These are phyloP conservation scores for Colletotrichum lentis DNA, from an alignment of 2,329 filamentous ascomycete species.

Conservation along the genomic window DNA sequence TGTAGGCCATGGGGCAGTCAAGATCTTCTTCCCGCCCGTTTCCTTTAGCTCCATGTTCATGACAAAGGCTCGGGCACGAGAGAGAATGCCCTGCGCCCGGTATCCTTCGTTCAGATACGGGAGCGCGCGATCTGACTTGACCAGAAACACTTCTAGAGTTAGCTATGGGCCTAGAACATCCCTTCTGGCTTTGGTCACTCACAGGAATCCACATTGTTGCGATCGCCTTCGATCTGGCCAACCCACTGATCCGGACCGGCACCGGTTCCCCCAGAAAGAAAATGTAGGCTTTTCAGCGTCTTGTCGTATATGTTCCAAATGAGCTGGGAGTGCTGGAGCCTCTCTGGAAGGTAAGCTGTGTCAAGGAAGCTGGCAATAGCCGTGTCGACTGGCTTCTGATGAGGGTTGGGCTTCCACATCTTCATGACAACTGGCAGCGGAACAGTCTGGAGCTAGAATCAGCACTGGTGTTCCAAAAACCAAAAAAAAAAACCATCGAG, in stretches of 20 bases:
- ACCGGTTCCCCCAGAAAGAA: slow-evolving; percentile 54
- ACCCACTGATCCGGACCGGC: slow-evolving; percentile 59
- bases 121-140: slow-evolving; percentile 54
- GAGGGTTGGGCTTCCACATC: slow-evolving; percentile 11
- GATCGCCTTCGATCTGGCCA: slow-evolving; percentile 52
- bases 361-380: slow-evolving; percentile 59
- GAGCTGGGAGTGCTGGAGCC: slow-evolving; percentile 52
- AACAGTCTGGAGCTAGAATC: background rate
- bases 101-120: slow-evolving; percentile 53
- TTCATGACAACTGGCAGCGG: slow-evolving; percentile 26
- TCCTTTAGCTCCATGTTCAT: slow-evolving; percentile 53
- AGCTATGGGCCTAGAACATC: background rate
- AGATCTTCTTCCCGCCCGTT: slow-evolving; percentile 51
- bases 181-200: slow-evolving; percentile 23
- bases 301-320: slow-evolving; percentile 58
- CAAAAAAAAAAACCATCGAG: too few species aligned
- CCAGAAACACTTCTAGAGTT: slow-evolving; percentile 51
- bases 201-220: slow-evolving; percentile 50
- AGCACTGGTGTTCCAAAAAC: background rate
- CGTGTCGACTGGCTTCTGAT: slow-evolving; percentile 57
- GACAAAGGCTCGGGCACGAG: slow-evolving; percentile 49
- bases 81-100: slow-evolving; percentile 45
- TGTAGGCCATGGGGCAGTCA: slow-evolving; percentile 55
- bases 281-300: slow-evolving; percentile 55
- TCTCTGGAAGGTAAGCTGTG: slow-evolving; percentile 59